Base-by-base conservation (phyloP, 768 basidiomycete genomes). In the Chlorophyllum brunneum region DNA sequence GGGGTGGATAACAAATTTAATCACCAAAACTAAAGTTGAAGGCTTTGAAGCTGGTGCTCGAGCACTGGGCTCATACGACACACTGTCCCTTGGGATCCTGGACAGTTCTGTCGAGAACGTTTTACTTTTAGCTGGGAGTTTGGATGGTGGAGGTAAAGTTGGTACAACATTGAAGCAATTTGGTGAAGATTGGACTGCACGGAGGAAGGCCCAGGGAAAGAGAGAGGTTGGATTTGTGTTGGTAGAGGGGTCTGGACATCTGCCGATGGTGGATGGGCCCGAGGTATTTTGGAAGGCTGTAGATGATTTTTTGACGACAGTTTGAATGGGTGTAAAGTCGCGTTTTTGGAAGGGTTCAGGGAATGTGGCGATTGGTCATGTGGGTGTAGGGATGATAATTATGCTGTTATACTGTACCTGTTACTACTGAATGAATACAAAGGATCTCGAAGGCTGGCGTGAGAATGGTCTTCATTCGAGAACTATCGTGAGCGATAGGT, bases 241-340 rank as follows among this genome's bases (percentile, higher is more conserved):
- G 34, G 34, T 36, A 16, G 34, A 36, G 34, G 61, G 61, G 5
- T 65, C 75, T 0, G 78, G 78, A 0, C 77, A 81, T 65, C 58
- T 81, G 5, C 79, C 79, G 0, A 79, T 81, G 78, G 63, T 80
- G 4, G 79, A 81, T 58, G 67, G 68, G 45, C 73, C 77, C 2
- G 70, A 72, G 56, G 50, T 50, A 18, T 80, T 74, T 51, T 72
- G 67, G 61, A 61, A 65, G 10, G 60, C 63, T 29, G 58, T 77
- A 11, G 33, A 42, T 20, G 37, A 18, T 16, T 53, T 53, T 39
- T 46, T 53, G 43, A 7, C 3, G 2, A 29, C 10, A 24, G 18
- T 53, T 38, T 51, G 16, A 43, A 24, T 10, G 4, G 29, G 13
- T 22, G 4, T 34, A 15, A 13, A 23, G 7, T 40, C 9, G 23